Evolutionary conservation across 1,284 basidiomycete species (phyloP), one percentile per base, ranked within the genome.

Genomic region (Hemileia vastatrix): DNA sequence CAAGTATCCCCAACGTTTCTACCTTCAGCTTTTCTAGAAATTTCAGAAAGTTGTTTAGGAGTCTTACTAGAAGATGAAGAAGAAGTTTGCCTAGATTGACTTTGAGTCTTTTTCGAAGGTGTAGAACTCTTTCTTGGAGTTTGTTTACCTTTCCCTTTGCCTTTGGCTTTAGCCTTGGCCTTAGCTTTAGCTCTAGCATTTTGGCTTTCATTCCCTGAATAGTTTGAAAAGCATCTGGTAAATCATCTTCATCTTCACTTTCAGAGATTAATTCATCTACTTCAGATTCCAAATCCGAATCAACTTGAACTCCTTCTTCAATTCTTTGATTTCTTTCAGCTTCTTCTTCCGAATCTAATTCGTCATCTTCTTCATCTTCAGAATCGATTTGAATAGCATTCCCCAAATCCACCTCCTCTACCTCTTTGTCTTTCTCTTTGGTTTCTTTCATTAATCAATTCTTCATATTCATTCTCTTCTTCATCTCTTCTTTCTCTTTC

Each of bases 211-310:
- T 27, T 27, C 27, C 27, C 27, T 27, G 27, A 6, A 6, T 27
- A 27, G 27, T 27, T 27, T 27, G 27, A 27, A 27, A 27, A 27
- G 27, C 27, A 27, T 27, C 27, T 27, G 27, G 27, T 27, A 27
- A 60, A 31, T 60, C 57, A 6, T 21, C 18, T 36, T 40, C 21
- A 21, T 52, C 56, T 43, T 60, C 57, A 19, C 8, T 27, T 19
- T 18, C 47, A n/a, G 49, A 40, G 9, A 27, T 27, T 27, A 27
- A 27, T 27, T 27, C 27, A 27, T 27, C 27, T 27, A 27, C 27
- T 27, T 27, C 27, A 27, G 27, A 27, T 27, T 27, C 27, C 27
- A 27, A 27, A 27, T 27, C 27, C 27, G 27, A 27, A 27, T 27
- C 27, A 27, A 40, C 36, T 9, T 40, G 8, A 15, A 40, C 36